These are phyloP conservation scores for Endocalyx cinctus DNA, from an alignment of 2,329 filamentous ascomycete genomes.

Conservation along the genomic window DNA sequence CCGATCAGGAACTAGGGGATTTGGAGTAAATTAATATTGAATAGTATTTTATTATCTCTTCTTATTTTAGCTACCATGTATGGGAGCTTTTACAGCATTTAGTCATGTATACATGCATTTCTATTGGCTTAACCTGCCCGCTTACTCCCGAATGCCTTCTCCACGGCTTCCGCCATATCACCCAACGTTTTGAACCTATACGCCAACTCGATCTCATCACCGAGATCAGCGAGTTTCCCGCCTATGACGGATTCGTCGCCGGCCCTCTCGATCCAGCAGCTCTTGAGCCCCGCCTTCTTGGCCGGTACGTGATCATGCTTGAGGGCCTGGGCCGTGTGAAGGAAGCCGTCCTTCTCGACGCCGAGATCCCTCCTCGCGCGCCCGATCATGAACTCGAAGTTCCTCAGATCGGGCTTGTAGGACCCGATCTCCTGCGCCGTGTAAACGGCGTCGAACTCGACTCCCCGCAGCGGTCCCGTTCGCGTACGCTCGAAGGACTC, in stretches of 20 bases:
- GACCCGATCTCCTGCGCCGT: constrained; percentile 67
- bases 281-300: constrained; percentile 51
- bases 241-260: constrained; percentile 32
- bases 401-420: constrained; percentile 64
- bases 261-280: constrained; percentile 52
- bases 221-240: constrained; percentile 27
- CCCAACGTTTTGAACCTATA: constrained; percentile 56
- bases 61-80: too few species aligned
- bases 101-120: too few species aligned
- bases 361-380: constrained; percentile 51
- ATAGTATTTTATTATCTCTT: too few species aligned
- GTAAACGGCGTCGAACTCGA: constrained; percentile 56
- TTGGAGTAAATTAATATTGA: too few species aligned
- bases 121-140: too few species aligned
- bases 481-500: constrained; percentile 42
- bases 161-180: constrained; percentile 55
- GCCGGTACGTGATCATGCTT: constrained; percentile 67
- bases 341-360: constrained; percentile 44
- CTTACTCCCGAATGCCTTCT: constrained; percentile 19
- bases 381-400: constrained; percentile 62
- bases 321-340: constrained; percentile 61
- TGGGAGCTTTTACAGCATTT: too few species aligned
- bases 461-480: constrained; percentile 41
- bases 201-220: constrained; percentile 32
- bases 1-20: too few species aligned